Conservation (phyloP, 2,329 filamentous ascomycete species). For the Scedosporium minutisporum region DNA sequence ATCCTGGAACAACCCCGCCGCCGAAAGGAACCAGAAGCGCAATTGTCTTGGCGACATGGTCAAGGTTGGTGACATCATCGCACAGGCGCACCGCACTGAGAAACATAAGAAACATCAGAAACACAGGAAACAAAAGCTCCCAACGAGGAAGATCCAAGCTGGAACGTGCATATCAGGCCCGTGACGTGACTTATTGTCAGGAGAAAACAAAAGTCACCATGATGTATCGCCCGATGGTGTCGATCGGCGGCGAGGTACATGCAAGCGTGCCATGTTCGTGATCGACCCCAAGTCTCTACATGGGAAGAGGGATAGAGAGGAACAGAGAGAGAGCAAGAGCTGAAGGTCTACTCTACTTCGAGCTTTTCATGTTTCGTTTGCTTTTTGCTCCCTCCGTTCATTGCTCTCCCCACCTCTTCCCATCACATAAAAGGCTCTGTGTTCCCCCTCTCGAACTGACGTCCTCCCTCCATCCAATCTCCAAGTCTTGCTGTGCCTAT, state of each 20-base stretch:
- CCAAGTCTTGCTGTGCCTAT: slow-evolving; percentile 1
- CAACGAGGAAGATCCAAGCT: not conserved
- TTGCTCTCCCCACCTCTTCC: slow-evolving; percentile 1
- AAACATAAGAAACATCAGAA: not conserved
- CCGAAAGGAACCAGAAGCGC: not conserved
- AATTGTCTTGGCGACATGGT: not conserved
- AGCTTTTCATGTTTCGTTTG: not conserved
- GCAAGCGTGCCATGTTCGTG: not conserved
- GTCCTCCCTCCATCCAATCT: not conserved
- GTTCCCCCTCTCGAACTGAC: slow-evolving; percentile 2
- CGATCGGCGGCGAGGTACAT: not conserved
- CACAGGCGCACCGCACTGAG: not conserved
- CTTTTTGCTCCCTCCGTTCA: not conserved
- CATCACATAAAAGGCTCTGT: not conserved
- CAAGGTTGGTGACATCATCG: not conserved
- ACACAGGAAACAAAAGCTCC: not conserved
- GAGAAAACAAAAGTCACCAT: slow-evolving; percentile 2
- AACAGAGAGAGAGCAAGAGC: not conserved
- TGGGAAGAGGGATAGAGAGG: not conserved
- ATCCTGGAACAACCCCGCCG: not conserved
- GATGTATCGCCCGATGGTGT: not conserved
- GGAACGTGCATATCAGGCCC: not conserved
- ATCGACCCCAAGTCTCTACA: not conserved
- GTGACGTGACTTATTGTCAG: not conserved
- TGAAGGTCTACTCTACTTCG: not conserved